Evolutionary conservation across 306 rosid species (phyloP), one percentile per base, ranked within the genome.

Genomic region (Fagus sylvatica): DNA sequence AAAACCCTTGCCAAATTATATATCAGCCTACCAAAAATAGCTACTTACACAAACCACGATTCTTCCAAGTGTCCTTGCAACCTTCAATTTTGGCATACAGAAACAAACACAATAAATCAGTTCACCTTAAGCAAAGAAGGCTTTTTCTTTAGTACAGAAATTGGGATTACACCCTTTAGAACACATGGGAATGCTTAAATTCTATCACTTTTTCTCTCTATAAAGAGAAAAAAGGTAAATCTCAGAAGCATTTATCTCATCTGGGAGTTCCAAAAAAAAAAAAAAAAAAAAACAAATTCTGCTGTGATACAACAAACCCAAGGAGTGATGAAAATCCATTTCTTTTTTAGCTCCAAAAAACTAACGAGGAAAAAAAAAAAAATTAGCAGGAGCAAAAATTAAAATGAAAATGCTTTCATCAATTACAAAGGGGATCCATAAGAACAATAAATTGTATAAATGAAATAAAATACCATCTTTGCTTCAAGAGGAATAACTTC

Each of bases 1-100:
- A 78, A 76, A 60, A 56, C 73, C 66, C 71, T 22, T 42, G 15
- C 54, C 55, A 73, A 76, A 79, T 74, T 61, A 33, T 42, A 53
- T 39, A 83, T 28, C 71, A 56, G 65, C 51, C 74, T 19, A 74
- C 71, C 53, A 81, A 80, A 69, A 46, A 74, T 64, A 80, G 79
- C 73, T 75, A 55, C 79, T 76, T 76, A 46, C 39, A 42, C 40
- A 79, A 79, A 61, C 67, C 75, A 7, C 49, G 74, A 72, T 56
- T 75, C 65, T 43, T 67, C 78, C 22, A 67, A 56, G 36, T 40
- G 73, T 43, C 70, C 81, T 78, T 53, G 54, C 75, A 76, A 79
- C 84, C 82, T 78, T 48, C 74, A 82, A 77, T 66, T 49, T 53
- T 17, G 60, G n/a, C 56, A 51, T 46, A 69, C 10, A 40, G 48